Conservation (phyloP, 139 green algal genomes). For the Coelastrella sp. region DNA sequence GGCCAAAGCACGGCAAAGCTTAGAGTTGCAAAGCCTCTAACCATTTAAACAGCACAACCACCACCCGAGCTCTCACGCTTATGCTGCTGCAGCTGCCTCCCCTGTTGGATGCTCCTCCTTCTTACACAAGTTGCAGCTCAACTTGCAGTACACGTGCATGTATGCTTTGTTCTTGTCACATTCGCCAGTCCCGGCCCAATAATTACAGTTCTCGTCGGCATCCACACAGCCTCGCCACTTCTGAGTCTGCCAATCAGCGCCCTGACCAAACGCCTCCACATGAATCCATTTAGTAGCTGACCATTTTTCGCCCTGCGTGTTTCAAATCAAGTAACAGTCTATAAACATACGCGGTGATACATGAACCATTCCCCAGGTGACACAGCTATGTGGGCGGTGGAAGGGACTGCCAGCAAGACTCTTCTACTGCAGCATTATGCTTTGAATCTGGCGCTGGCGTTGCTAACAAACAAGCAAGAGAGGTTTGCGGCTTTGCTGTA, state of each 20-base stretch:
- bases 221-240: constrained; percentile 33
- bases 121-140: constrained; percentile 13
- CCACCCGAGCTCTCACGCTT: background rate
- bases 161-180: constrained; percentile 38
- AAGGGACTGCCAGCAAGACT: too few species aligned
- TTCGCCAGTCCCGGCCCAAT: constrained; percentile 28
- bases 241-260: constrained; percentile 8
- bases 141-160: constrained; percentile 16
- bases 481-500: too few species aligned
- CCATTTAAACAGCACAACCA: too few species aligned
- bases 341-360: background rate
- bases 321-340: background rate
- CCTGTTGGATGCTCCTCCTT: background rate
- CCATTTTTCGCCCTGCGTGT: constrained; percentile 14
- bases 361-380: too few species aligned
- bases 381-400: too few species aligned
- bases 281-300: constrained; percentile 44
- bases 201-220: constrained; percentile 5
- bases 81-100: constrained; percentile 21
- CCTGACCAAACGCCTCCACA: constrained; percentile 11
- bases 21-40: too few species aligned
- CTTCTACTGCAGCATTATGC: too few species aligned
- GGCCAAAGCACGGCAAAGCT: too few species aligned
- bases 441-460: too few species aligned
- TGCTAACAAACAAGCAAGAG: too few species aligned